Conservation (phyloP, 257 asterid species). For the Striga asiatica region DNA sequence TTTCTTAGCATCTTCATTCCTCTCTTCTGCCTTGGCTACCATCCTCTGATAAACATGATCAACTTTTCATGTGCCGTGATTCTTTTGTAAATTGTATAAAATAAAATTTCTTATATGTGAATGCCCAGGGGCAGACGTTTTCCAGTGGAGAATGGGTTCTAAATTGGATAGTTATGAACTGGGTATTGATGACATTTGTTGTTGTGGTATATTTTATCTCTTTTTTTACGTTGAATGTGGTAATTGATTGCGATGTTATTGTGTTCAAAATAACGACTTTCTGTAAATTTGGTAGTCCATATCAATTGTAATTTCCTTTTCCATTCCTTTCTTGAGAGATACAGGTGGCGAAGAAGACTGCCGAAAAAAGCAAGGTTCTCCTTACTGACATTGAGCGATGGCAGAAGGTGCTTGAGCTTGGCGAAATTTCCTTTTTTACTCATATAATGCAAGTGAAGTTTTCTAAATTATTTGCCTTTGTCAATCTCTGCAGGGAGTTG, state of each 20-base stretch:
- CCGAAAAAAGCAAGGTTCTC: conserved; percentile 82
- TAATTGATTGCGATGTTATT: neutral
- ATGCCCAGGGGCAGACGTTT: neutral
- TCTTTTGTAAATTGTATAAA: neutral
- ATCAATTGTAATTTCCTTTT: neutral
- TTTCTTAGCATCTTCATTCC: no score
- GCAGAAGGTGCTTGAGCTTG: conserved; percentile 58
- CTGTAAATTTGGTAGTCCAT: neutral
- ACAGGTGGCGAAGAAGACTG: conserved; percentile 92
- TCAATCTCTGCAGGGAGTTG: conserved; percentile 73
- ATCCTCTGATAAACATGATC: no score
- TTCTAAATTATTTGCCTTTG: conserved; percentile 19
- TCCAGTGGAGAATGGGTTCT: neutral
- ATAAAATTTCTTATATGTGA: neutral
- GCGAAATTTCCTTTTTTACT: conserved; percentile 2
- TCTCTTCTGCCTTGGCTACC: no score
- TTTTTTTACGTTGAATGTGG: neutral
- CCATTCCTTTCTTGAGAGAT: conserved; percentile 6
- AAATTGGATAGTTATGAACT: neutral
- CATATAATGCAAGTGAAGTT: conserved; percentile 7
- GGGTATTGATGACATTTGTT: neutral
- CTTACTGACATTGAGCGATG: conserved; percentile 84
- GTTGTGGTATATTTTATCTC: neutral
- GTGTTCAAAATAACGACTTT: neutral
- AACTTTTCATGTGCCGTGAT: no score